Conservation (phyloP, 225 moss, liverwort and hornwort genomes). For the Pseudisothecium myosuroides region DNA sequence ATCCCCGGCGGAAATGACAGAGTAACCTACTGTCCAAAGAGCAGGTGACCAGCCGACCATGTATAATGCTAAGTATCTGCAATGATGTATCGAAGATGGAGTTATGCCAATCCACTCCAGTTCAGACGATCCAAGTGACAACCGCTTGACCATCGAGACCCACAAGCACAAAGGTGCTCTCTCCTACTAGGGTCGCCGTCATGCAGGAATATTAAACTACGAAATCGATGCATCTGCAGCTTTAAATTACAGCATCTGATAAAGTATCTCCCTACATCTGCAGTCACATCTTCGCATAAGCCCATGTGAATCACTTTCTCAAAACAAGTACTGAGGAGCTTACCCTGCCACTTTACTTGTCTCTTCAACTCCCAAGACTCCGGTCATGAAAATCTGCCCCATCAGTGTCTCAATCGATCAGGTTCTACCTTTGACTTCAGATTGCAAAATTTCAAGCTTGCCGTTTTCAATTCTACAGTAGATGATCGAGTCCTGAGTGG, state of each 20-base stretch:
- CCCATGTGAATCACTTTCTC: not conserved
- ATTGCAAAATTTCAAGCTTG: not conserved
- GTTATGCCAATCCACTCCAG: not conserved
- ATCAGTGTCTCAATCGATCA: not conserved
- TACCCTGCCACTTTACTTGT: conserved; percentile 78
- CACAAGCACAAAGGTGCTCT: not conserved
- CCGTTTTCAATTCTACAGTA: not conserved
- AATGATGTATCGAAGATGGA: not conserved
- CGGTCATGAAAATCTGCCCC: conserved; percentile 68
- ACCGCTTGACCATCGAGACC: not conserved
- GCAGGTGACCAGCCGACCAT: conserved; percentile 93
- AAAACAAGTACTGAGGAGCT: not conserved
- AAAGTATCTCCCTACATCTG: not conserved
- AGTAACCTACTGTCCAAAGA: conserved; percentile 78
- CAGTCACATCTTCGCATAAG: not conserved
- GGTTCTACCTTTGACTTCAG: not conserved
- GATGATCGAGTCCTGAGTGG: not conserved
- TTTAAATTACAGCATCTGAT: not conserved
- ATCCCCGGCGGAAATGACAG: conserved; percentile 62
- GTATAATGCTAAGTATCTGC: conserved; percentile 84
- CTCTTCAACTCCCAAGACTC: conserved; percentile 66
- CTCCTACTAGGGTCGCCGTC: not conserved
- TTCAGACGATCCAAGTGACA: not conserved
- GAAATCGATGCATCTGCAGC: not conserved
- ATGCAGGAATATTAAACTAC: not conserved